Conservation (phyloP, 2,329 filamentous ascomycete species). For the Pseudogymnoascus sp. region DNA sequence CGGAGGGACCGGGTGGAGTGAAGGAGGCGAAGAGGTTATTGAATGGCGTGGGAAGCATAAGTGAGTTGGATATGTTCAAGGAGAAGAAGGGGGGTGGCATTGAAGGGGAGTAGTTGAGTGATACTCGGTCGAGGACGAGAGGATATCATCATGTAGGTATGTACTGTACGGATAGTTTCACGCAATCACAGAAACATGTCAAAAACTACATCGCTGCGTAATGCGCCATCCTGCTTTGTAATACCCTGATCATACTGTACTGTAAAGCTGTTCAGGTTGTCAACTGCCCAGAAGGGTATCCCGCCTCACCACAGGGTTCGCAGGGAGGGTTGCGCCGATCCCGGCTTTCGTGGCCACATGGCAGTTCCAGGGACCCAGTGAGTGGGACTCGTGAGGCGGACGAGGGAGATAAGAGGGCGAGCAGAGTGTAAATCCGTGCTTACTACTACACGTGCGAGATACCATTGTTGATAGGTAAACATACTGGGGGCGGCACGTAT, state of each 20-base stretch:
- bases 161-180: not conserved
- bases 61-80: not conserved
- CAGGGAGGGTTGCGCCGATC: not conserved
- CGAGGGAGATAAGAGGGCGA: not conserved
- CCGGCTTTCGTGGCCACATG: not conserved
- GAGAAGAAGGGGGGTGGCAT: not conserved
- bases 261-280: not conserved
- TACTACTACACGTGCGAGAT: not conserved
- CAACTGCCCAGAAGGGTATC: not conserved
- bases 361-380: not conserved
- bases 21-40: slow-evolving; percentile 13
- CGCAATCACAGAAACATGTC: not conserved
- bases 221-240: not conserved
- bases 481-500: not conserved
- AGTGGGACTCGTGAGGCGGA: not conserved
- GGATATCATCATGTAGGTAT: not conserved
- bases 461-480: not conserved
- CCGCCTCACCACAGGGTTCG: not conserved
- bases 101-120: not conserved
- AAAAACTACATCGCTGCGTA: not conserved
- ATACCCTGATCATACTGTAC: not conserved
- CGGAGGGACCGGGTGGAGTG: not conserved
- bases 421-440: not conserved
- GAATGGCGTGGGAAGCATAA: not conserved
- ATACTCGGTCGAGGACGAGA: not conserved